phyloP scores from a whole-genome alignment of 805 yeast genomes.

The Dipodascus albidus region DNA sequence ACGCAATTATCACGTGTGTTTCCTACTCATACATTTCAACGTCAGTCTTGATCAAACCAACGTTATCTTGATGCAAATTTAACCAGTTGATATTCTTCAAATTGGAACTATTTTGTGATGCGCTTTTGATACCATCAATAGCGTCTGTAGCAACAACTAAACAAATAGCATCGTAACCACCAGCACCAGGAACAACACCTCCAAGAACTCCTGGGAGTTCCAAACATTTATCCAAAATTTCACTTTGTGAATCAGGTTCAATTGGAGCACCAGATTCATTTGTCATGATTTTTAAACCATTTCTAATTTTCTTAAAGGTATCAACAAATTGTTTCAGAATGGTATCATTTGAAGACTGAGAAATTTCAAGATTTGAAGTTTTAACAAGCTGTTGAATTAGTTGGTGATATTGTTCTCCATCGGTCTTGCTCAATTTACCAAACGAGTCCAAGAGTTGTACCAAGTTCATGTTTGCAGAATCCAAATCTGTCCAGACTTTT shows the following conservation, averaged over 20 bases:
- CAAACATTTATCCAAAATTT: constrained; percentile 46
- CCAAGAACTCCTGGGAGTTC: constrained; percentile 66
- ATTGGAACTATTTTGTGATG: constrained; percentile 19
- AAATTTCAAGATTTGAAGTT: constrained; percentile 2
- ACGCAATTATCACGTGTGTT: neutral
- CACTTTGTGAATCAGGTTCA: constrained; percentile 73
- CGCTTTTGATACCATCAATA: constrained; percentile 25
- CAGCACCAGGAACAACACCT: constrained; percentile 98
- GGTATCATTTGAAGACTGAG: neutral
- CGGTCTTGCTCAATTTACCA: constrained; percentile 21
- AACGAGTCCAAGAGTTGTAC: constrained; percentile 38
- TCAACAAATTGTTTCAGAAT: constrained; percentile 4
- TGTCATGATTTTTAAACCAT: constrained; percentile 49
- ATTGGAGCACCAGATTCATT: constrained; percentile 65
- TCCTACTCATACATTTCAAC: constrained; percentile 10
- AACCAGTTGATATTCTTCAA: constrained; percentile 51
- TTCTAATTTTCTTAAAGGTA: constrained; percentile 35
- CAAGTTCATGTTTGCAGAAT: constrained; percentile 46
- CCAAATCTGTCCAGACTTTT: constrained; percentile 42
- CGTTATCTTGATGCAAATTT: constrained; percentile 48
- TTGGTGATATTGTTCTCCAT: constrained; percentile 29
- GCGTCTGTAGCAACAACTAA: constrained; percentile 45
- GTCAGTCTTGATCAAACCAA: constrained; percentile 45
- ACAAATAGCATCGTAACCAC: constrained; percentile 91
- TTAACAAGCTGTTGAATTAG: constrained; percentile 6